Conservation (phyloP, 768 basidiomycete species). For the Tricholomella constricta region DNA sequence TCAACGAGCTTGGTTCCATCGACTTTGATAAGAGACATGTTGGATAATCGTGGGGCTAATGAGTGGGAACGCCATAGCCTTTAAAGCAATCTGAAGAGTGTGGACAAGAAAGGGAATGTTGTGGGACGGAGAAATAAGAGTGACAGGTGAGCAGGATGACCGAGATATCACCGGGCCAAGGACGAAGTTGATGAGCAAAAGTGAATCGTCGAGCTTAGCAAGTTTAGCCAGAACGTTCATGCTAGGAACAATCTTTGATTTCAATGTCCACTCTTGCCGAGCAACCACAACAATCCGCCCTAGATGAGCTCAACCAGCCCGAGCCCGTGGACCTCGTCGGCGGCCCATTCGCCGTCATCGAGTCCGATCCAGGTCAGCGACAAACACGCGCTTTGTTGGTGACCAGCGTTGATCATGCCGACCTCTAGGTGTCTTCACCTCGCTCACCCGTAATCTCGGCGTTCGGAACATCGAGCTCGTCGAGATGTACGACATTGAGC, state of each 20-base stretch:
- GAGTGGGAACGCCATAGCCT: conserved; percentile 2
- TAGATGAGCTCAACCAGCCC: background rate
- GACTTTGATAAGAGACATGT: conserved; percentile 58
- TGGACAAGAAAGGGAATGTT: background rate
- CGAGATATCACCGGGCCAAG: conserved; percentile 24
- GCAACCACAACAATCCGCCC: background rate
- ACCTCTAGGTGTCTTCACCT: conserved; percentile 57
- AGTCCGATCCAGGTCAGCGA: conserved; percentile 50
- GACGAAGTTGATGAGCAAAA: background rate
- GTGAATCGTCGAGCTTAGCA: too few relatives aligned
- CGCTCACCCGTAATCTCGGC: conserved; percentile 55
- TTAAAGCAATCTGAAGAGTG: conserved; percentile 13
- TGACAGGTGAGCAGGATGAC: conserved; percentile 9
- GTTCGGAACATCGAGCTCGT: conserved; percentile 52
- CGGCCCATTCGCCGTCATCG: conserved; percentile 64
- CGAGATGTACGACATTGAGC: conserved; percentile 65
- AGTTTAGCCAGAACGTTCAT: conserved; percentile 1
- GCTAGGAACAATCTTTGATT: conserved; percentile 1
- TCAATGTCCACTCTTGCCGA: background rate
- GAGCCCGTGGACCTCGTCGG: conserved; percentile 50
- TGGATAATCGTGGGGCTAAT: conserved; percentile 10
- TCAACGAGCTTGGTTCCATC: conserved; percentile 63
- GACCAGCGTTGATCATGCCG: background rate
- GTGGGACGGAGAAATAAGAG: conserved; percentile 7
- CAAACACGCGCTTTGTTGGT: background rate